Conservation (phyloP, 2,329 filamentous ascomycete genomes). For the Stachybotrys chlorohalonatus region DNA sequence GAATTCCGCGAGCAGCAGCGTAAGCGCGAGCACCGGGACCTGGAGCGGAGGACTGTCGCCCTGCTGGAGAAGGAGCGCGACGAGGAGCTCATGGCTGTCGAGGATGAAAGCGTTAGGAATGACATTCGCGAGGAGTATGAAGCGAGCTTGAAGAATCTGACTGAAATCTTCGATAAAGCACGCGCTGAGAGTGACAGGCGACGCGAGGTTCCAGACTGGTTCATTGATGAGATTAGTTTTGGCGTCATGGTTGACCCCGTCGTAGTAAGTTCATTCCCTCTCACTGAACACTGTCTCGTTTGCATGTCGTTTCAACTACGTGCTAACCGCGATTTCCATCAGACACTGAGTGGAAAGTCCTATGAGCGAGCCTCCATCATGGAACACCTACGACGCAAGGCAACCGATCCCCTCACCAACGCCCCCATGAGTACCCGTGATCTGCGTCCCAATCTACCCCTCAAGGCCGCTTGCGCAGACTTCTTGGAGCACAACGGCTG, state of each 20-base stretch:
- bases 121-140: constrained; percentile 39
- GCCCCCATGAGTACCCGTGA: constrained; percentile 61
- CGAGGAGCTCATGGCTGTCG: constrained; percentile 27
- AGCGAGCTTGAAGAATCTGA: constrained; percentile 34
- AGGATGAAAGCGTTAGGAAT: constrained; percentile 35
- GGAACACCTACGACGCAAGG: constrained; percentile 70
- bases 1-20: constrained; percentile 60
- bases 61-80: constrained; percentile 39
- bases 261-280: constrained; percentile 28
- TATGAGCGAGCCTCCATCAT: constrained; percentile 82
- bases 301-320: background rate
- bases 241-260: constrained; percentile 65
- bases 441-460: constrained; percentile 69
- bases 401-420: constrained; percentile 75
- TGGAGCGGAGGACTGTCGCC: constrained; percentile 52
- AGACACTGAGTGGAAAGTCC: constrained; percentile 78
- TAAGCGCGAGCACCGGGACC: constrained; percentile 41
- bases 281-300: too few species aligned
- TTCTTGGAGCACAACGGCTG: constrained; percentile 84
- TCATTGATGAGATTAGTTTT: constrained; percentile 69
- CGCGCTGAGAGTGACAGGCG: constrained; percentile 32
- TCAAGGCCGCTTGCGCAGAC: constrained; percentile 76
- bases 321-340: constrained; percentile 10
- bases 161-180: constrained; percentile 43
- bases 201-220: constrained; percentile 64